Evolutionary conservation across 441 rosid species (phyloP).

Genomic region (Adansonia gregorii): DNA sequence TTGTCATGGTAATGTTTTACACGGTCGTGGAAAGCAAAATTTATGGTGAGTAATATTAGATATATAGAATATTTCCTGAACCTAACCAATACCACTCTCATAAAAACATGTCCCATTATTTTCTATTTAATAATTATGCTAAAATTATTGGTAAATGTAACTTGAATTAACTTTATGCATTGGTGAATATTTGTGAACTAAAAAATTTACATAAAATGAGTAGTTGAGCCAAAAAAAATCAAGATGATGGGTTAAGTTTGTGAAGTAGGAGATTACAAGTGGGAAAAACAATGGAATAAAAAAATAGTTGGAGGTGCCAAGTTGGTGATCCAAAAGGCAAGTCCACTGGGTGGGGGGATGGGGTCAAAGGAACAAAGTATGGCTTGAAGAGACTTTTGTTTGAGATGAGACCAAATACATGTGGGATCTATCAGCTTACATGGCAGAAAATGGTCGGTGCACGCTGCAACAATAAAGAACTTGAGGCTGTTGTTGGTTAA

Average conservation of each 20-base stretch:
- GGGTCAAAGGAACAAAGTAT: background rate
- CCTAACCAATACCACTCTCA: background rate
- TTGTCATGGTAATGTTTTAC: background rate
- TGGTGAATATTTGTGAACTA: no score
- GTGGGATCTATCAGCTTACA: constrained; percentile 19
- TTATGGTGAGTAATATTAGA: background rate
- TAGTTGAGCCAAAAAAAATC: background rate
- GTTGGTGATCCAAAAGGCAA: no score
- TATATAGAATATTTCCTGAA: background rate
- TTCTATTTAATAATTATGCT: background rate
- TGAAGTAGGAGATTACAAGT: no score
- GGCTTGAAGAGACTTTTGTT: background rate
- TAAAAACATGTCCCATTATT: background rate
- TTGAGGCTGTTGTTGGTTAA: constrained; percentile 28
- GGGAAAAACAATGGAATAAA: no score
- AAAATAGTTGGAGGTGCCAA: no score
- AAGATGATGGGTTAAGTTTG: no score
- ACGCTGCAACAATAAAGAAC: constrained; percentile 35
- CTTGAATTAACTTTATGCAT: no score
- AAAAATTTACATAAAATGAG: background rate
- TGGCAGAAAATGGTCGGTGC: constrained; percentile 39
- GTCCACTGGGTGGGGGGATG: background rate
- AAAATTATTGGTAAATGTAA: no score
- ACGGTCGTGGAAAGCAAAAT: constrained; percentile 19
- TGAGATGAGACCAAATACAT: background rate